phyloP scores from a whole-genome alignment of 768 basidiomycete genomes.

The Naganishia friedmannii region DNA sequence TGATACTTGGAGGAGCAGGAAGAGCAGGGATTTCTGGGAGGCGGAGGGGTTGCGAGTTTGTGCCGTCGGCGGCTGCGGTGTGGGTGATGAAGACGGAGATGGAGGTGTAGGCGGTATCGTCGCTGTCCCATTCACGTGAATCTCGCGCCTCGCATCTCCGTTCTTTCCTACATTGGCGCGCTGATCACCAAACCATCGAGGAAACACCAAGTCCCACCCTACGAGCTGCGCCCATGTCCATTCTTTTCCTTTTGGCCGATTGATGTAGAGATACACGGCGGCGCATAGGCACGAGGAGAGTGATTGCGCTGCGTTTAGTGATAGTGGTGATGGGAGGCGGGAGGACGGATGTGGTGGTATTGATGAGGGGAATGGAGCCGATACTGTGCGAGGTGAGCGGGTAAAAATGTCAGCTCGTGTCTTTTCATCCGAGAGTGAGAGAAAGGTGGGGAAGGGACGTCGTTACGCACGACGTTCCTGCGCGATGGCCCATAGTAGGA shows the following conservation, averaged over 20 bases:
- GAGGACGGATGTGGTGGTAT: conserved; percentile 28
- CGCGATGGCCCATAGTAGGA: conserved; percentile 85
- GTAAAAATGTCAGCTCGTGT: background rate
- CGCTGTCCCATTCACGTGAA: background rate
- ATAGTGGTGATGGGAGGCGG: conserved; percentile 47
- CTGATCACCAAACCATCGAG: background rate
- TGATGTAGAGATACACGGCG: conserved; percentile 39
- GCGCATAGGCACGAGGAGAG: conserved; percentile 45
- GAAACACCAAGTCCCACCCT: conserved; percentile 19
- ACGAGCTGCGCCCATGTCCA: conserved; percentile 9
- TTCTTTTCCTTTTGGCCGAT: conserved; percentile 15
- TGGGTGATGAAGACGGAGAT: background rate
- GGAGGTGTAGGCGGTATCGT: too few relatives aligned
- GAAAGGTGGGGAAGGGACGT: too few relatives aligned
- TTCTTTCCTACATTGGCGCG: background rate
- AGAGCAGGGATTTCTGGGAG: conserved; percentile 34
- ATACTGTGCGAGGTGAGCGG: conserved; percentile 35
- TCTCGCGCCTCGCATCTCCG: background rate
- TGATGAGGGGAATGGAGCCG: conserved; percentile 43
- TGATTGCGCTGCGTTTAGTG: conserved; percentile 48
- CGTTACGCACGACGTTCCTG: conserved; percentile 77
- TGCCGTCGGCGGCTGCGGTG: background rate
- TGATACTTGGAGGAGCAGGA: conserved; percentile 65
- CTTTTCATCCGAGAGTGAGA: too few relatives aligned
- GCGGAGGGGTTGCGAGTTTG: conserved; percentile 9